Conservation (phyloP, 2,329 filamentous ascomycete genomes). For the Amauroascus verrucosus region DNA sequence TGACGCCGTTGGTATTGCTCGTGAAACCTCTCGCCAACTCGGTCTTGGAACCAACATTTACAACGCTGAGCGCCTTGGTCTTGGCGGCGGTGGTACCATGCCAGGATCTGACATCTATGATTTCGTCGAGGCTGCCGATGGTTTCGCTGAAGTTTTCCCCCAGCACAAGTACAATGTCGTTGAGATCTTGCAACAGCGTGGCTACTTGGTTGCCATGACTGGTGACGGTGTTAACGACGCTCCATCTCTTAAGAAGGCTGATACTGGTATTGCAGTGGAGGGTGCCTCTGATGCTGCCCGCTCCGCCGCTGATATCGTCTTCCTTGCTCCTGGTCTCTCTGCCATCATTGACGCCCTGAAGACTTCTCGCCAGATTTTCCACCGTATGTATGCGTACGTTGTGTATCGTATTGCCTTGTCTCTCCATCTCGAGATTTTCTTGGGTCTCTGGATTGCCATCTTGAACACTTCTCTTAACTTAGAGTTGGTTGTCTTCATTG, state of each 20-base stretch:
- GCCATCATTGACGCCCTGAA: slow-evolving; percentile 89
- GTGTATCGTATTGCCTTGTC: slow-evolving; percentile 91
- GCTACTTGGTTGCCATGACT: slow-evolving; percentile 91
- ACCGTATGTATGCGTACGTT: slow-evolving; percentile 93
- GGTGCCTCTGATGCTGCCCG: slow-evolving; percentile 84
- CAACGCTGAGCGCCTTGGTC: slow-evolving; percentile 83
- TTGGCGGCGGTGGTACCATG: slow-evolving; percentile 84
- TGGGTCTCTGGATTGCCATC: slow-evolving; percentile 84
- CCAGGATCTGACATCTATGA: slow-evolving; percentile 88
- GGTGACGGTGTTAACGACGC: slow-evolving; percentile 94
- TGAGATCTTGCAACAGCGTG: slow-evolving; percentile 85
- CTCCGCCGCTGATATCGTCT: slow-evolving; percentile 86
- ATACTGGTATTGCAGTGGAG: slow-evolving; percentile 91
- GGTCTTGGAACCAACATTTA: slow-evolving; percentile 89
- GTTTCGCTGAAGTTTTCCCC: slow-evolving; percentile 88
- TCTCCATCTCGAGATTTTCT: slow-evolving; percentile 81
- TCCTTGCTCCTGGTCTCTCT: slow-evolving; percentile 81
- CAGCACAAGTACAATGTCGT: slow-evolving; percentile 94
- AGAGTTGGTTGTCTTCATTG: slow-evolving; percentile 82
- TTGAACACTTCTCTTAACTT: slow-evolving; percentile 76
- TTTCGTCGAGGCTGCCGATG: slow-evolving; percentile 90
- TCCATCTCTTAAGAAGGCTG: slow-evolving; percentile 86
- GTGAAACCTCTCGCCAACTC: slow-evolving; percentile 82
- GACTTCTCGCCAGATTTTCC: slow-evolving; percentile 89
- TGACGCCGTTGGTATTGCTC: slow-evolving; percentile 85